Base-by-base conservation (phyloP, 2,329 filamentous ascomycete species). In the Teratosphaeria pseudoeucalypti region DNA sequence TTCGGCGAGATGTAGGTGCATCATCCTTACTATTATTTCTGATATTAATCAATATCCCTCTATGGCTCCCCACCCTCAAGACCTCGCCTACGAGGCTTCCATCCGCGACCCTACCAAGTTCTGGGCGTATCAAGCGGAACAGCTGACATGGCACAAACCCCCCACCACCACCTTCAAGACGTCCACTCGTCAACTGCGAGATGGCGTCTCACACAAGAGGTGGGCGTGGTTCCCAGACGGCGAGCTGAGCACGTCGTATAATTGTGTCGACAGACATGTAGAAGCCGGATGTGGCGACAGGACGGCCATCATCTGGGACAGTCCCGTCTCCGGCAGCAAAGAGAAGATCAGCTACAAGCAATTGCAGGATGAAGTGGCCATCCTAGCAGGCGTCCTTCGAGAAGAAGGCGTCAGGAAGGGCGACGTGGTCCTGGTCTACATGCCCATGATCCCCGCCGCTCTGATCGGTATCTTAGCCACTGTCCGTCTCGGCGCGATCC, bases 391-490 rank as follows among this genome's bases (percentile, higher is more conserved):
- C 0, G 90, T 91, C 1, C 74, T 97, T 68, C 78, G 87, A 58
- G 89, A 94, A 71, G 86, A 92, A 67, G 91, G 91, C 0, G 88
- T 96, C 5, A 80, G 80, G 65, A 90, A 83, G 73, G 91, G 92
- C 1, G 89, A 96, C 76, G 87, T 94, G 0, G 90, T 96, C 6
- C 81, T 96, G 63, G 83, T 96, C 32, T 97, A 96, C 74, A 96
- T 96, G 92, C 92, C 92, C 58, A 96, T 96, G 92, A 90, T 96
- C 52, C 92, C 92, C 0, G 86, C 90, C 0, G 89, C 91, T 1
- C 73, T 96, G n/a, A 85, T 95, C 62, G 92, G 88, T 10, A 90
- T 94, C 64, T 83, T 96, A 3, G 91, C 92, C 27, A 83, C 88
- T 61, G 85, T 85, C 62, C 84, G 91, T 10, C 79, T 96, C 0